Evolutionary conservation across 2,329 filamentous ascomycete species (phyloP).

Genomic region (Phaeosphaeria sp.): DNA sequence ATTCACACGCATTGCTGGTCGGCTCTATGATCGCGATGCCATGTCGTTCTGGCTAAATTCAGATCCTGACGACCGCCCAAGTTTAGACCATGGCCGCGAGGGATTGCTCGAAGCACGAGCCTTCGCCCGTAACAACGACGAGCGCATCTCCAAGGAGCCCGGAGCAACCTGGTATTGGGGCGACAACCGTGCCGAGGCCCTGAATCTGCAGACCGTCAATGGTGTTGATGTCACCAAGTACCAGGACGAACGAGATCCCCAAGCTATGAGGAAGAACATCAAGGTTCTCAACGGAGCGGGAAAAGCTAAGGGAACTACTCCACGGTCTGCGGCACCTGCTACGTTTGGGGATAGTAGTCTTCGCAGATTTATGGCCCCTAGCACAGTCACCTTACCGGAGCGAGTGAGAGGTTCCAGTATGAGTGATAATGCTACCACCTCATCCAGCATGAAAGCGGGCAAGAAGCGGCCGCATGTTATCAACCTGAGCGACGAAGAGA

Average conservation of each 20-base stretch:
- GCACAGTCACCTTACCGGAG: slow-evolving; percentile 5
- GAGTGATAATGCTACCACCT: neutral
- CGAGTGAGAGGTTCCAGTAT: neutral
- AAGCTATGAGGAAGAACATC: slow-evolving; percentile 55
- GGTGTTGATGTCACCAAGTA: slow-evolving; percentile 58
- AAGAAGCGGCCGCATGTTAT: slow-evolving; percentile 20
- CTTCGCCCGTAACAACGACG: slow-evolving; percentile 55
- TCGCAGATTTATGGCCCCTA: slow-evolving; percentile 29
- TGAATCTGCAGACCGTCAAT: slow-evolving; percentile 63
- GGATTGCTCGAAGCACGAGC: slow-evolving; percentile 55
- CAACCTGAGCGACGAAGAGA: slow-evolving; percentile 19
- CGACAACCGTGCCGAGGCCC: slow-evolving; percentile 61
- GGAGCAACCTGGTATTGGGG: slow-evolving; percentile 63
- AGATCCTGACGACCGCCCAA: slow-evolving; percentile 5
- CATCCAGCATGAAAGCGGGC: neutral
- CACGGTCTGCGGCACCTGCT: neutral
- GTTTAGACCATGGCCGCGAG: slow-evolving; percentile 54
- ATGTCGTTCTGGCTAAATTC: slow-evolving; percentile 54
- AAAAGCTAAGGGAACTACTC: neutral
- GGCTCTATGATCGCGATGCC: slow-evolving; percentile 60
- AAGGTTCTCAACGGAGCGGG: slow-evolving; percentile 50
- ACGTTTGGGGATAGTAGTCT: slow-evolving; percentile 5
- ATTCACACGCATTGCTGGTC: slow-evolving; percentile 60
- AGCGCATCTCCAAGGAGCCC: slow-evolving; percentile 49
- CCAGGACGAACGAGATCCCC: slow-evolving; percentile 54